A percentile compares a stretch with the other conserved stretches of the same genome.
Evolutionary conservation across 768 basidiomycete genomes (phyloP).

Genomic region (Kwoniella botswanensis): DNA sequence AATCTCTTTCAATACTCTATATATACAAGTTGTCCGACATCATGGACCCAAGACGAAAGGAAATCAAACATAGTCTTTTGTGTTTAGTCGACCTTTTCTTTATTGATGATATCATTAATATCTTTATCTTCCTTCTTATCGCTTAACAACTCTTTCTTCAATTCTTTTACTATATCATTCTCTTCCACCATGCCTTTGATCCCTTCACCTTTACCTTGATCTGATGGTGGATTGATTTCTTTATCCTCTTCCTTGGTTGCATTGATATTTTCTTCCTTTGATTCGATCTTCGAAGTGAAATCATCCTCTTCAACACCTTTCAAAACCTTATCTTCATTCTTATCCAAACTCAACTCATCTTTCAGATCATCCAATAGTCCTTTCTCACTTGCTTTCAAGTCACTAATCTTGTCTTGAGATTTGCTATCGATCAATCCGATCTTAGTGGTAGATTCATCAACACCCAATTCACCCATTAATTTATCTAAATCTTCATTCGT

Average conservation of each 20-base stretch:
- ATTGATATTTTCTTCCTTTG: neutral
- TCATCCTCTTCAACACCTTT: slow-evolving; percentile 1
- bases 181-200: neutral
- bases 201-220: slow-evolving; percentile 7
- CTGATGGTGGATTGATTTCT: neutral
- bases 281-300: neutral
- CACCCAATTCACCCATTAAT: slow-evolving; percentile 35
- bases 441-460: slow-evolving; percentile 5
- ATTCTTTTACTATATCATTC: slow-evolving; percentile 4
- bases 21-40: too few relatives aligned
- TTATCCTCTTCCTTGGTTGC: neutral
- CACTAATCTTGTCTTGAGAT: neutral
- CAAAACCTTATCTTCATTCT: slow-evolving; percentile 16
- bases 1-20: too few relatives aligned
- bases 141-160: slow-evolving; percentile 2
- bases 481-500: slow-evolving; percentile 42
- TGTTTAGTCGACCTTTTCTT: slow-evolving; percentile 40
- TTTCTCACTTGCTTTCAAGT: slow-evolving; percentile 19
- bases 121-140: slow-evolving; percentile 16
- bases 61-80: neutral
- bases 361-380: slow-evolving; percentile 12
- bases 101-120: slow-evolving; percentile 16
- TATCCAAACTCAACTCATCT: slow-evolving; percentile 11
- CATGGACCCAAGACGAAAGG: neutral
- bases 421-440: slow-evolving; percentile 6